Evolutionary conservation across 331 rosid genomes (phyloP).

Genomic region (Malus hybrid): DNA sequence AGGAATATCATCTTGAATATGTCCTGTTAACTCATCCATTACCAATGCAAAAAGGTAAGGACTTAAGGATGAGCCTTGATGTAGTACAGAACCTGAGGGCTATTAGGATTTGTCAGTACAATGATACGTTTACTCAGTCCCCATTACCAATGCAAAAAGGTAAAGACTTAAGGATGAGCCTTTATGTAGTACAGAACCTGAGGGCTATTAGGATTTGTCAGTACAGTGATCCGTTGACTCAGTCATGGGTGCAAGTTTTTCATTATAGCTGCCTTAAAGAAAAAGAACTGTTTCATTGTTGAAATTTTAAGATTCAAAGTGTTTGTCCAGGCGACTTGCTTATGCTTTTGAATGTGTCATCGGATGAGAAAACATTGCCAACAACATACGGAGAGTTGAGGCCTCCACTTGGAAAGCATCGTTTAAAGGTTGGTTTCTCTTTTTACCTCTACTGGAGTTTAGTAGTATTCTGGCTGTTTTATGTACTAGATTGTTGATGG

Average conservation of each 20-base stretch:
- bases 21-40: too few relatives aligned
- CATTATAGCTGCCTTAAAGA: background rate
- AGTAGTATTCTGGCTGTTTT: background rate
- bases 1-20: too few relatives aligned
- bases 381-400: conserved; percentile 92
- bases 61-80: too few relatives aligned
- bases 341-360: conserved; percentile 59
- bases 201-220: background rate
- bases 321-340: conserved; percentile 73
- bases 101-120: too few relatives aligned
- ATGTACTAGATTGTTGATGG: background rate
- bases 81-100: too few relatives aligned
- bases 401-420: conserved; percentile 98
- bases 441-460: background rate
- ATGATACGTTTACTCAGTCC: too few relatives aligned
- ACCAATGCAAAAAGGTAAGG: too few relatives aligned
- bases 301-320: background rate
- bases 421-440: conserved; percentile 65
- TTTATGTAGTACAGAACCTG: background rate
- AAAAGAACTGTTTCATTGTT: background rate
- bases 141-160: too few relatives aligned
- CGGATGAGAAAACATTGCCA: conserved; percentile 70
- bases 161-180: too few relatives aligned
- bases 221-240: background rate
- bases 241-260: background rate